phyloP scores from a whole-genome alignment of 768 basidiomycete species.

The Sporobolomyces phaffii region DNA sequence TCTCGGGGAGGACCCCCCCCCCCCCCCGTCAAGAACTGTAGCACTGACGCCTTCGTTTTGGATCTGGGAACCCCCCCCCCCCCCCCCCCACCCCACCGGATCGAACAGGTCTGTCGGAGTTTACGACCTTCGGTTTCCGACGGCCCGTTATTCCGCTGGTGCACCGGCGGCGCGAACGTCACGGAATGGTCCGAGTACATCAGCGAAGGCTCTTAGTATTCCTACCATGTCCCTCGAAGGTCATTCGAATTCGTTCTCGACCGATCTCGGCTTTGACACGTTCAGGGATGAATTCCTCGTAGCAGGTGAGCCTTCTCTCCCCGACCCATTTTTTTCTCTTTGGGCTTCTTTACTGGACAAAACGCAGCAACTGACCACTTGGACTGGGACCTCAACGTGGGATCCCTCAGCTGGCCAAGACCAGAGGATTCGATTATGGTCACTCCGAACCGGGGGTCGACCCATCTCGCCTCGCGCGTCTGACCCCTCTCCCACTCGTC shows the following conservation, averaged over 20 bases:
- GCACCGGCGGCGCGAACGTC: no score
- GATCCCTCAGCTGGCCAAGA: constrained; percentile 20
- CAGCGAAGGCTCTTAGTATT: background rate
- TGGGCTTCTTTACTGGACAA: no score
- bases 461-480: background rate
- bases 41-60: no score
- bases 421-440: constrained; percentile 28
- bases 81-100: no score
- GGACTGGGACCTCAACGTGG: no score
- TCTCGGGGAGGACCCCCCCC: no score
- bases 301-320: background rate
- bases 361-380: background rate
- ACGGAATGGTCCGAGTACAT: background rate
- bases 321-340: no score
- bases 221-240: constrained; percentile 8
- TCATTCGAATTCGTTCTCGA: constrained; percentile 23
- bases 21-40: no score
- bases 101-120: constrained; percentile 17
- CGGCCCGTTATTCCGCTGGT: background rate
- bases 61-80: no score
- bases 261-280: constrained; percentile 21
- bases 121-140: constrained; percentile 25
- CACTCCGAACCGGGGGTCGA: constrained; percentile 23
- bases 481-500: background rate
- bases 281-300: constrained; percentile 29